Evolutionary conservation across 768 basidiomycete genomes (phyloP).

Genomic region (Boletus subcaerulescens): DNA sequence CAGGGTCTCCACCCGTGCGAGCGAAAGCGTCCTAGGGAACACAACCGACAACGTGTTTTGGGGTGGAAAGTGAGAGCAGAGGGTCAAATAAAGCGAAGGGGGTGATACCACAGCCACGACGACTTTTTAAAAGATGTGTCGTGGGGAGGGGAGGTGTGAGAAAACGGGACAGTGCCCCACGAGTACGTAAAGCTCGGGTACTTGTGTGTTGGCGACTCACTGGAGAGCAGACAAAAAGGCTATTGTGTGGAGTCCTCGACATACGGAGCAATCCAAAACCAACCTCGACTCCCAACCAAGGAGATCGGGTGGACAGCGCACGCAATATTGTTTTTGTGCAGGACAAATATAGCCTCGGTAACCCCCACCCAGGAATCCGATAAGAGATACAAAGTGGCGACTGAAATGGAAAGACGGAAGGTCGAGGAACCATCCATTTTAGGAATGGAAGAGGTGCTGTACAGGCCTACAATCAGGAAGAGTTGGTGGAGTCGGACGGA

Average conservation of each 20-base stretch:
- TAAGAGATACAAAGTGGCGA: conserved; percentile 7
- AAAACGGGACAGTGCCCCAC: background rate
- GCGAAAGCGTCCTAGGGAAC: conserved; percentile 1
- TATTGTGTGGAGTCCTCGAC: background rate
- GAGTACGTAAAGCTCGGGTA: conserved; percentile 8
- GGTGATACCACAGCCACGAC: conserved; percentile 2
- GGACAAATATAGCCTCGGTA: conserved; percentile 2
- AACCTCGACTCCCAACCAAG: background rate
- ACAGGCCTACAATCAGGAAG: background rate
- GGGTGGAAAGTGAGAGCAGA: background rate
- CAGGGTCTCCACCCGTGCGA: conserved; percentile 18
- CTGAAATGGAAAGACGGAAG: conserved; percentile 16
- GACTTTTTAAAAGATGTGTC: background rate
- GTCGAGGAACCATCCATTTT: conserved; percentile 14
- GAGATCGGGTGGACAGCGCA: background rate
- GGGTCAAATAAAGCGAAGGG: background rate
- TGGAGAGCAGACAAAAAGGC: background rate
- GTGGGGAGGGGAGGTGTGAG: conserved; percentile 9
- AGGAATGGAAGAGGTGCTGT: conserved; percentile 5
- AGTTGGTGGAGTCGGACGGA: conserved; percentile 8
- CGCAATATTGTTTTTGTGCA: background rate
- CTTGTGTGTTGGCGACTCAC: background rate
- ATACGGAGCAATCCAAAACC: background rate
- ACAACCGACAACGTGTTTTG: conserved; percentile 3
- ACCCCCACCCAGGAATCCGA: background rate